phyloP scores from a whole-genome alignment of 305 asterid genomes.

The Rubia tinctorum region DNA sequence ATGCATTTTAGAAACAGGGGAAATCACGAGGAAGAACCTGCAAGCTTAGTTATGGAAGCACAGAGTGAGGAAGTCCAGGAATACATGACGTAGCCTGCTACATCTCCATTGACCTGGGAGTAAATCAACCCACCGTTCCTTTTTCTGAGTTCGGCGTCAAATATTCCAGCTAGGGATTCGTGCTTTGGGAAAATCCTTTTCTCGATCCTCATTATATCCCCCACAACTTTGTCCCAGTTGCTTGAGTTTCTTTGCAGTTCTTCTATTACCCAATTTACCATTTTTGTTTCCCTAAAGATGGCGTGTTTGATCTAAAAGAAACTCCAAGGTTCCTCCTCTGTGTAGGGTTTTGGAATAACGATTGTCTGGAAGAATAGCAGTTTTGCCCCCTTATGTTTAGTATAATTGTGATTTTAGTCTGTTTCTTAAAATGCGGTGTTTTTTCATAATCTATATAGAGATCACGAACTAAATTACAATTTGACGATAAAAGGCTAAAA shows the following conservation, averaged over 20 bases:
- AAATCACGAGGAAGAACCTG: slow-evolving; percentile 36
- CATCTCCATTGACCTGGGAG: slow-evolving; percentile 43
- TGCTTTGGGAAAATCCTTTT: slow-evolving; percentile 79
- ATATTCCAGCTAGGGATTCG: slow-evolving; percentile 72
- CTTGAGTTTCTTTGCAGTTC: slow-evolving; percentile 55
- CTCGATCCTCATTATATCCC: slow-evolving; percentile 72
- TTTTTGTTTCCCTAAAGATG: background rate
- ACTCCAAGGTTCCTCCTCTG: background rate
- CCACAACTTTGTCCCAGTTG: slow-evolving; percentile 43
- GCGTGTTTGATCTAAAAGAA: background rate
- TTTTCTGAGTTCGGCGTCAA: slow-evolving; percentile 63
- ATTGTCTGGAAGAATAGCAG: no score
- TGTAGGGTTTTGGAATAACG: background rate
- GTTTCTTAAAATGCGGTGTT: no score
- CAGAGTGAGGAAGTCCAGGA: slow-evolving; percentile 79
- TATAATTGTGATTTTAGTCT: no score
- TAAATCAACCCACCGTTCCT: slow-evolving; percentile 64
- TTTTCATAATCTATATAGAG: no score
- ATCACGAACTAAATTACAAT: no score
- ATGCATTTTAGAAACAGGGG: background rate
- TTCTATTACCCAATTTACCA: slow-evolving; percentile 39
- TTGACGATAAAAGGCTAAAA: no score
- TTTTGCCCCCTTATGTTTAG: no score
- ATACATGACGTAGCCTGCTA: slow-evolving; percentile 78
- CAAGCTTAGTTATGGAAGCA: slow-evolving; percentile 82